Evolutionary conservation across 2,329 filamentous ascomycete species (phyloP), one percentile per base, ranked within the genome.

Genomic region (Cladosporium sp.): DNA sequence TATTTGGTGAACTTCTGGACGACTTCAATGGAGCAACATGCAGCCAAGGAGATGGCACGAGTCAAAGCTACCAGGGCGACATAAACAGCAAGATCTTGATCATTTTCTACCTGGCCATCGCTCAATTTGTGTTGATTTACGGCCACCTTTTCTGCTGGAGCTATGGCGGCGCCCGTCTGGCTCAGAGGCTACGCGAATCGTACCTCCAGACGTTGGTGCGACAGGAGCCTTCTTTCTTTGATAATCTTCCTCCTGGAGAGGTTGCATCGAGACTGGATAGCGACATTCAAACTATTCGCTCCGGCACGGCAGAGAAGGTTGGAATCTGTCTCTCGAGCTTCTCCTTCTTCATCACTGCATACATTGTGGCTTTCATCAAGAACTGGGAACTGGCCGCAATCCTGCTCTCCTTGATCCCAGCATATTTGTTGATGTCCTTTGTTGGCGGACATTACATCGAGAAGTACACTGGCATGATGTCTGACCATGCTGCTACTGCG

Each of bases 281-380:
- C 55, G 86, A 89, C 64, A 85, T 89, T 34, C 81, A 85, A 58
- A 80, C 82, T 1, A 83, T 90, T 52, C 86, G 87, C 65, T 80
- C 81, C 0, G 87, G 87, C 13, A 88, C 86, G 0, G 85, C 83
- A 1, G 87, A 89, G 70, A 90, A 90, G 68, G 85, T 88, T 15
- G 86, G 86, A 52, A 81, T 88, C 34, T 80, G 82, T 62, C 76
- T 89, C 4, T 78, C 80, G 22, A 84, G 80, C 51, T 70, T 82
- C 9, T 83, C 83, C 2, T 89, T 88, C 69, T 89, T 89, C 66
- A 67, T 88, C 54, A 84, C 86, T 0, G 83, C 85, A 3, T 89
- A 87, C 60, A 75, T 85, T 4, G 81, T 89, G 15, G 84, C 85
- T 1, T 89, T 89, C 61, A 81, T 84, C 67, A 84, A 86, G 64